Evolutionary conservation across 129 eudicot species (phyloP).

Genomic region (Dittrichia graveolens): DNA sequence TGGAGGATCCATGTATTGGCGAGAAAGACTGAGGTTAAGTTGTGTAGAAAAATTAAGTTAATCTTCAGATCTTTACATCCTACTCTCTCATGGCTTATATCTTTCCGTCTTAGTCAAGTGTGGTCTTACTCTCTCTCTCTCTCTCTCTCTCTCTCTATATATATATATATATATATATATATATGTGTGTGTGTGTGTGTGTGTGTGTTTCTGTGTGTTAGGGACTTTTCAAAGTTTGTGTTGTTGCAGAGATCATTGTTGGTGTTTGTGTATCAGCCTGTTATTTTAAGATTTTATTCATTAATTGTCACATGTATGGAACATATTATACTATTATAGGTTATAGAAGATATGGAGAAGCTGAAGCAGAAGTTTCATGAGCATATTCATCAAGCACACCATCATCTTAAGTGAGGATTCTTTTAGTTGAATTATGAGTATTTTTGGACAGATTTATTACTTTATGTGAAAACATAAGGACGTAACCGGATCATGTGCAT

Average conservation of each 20-base stretch:
- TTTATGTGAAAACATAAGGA: background rate
- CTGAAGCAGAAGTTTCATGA: slow-evolving; percentile 74
- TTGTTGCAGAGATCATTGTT: background rate
- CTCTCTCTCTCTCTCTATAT: background rate
- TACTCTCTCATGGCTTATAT: slow-evolving; percentile 13
- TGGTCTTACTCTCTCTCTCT: background rate
- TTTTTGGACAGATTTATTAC: background rate
- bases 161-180: too few relatives aligned
- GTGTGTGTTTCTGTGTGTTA: too few relatives aligned
- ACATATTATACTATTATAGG: slow-evolving; percentile 41
- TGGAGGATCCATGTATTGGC: background rate
- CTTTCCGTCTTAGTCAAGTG: background rate
- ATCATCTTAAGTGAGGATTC: slow-evolving; percentile 67
- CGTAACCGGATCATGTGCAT: too few relatives aligned
- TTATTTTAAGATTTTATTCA: slow-evolving; percentile 9
- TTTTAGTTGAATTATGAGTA: slow-evolving; percentile 11
- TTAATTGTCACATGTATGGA: slow-evolving; percentile 29
- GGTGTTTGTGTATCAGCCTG: background rate
- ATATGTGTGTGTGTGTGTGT: too few relatives aligned
- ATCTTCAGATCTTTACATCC: background rate
- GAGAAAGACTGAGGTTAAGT: slow-evolving; percentile 1
- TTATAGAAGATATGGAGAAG: slow-evolving; percentile 92
- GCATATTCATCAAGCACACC: slow-evolving; percentile 57
- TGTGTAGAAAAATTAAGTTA: slow-evolving; percentile 4
- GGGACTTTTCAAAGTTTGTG: background rate